Evolutionary conservation across 805 yeast genomes (phyloP).

Genomic region (Yarrowia sp.): DNA sequence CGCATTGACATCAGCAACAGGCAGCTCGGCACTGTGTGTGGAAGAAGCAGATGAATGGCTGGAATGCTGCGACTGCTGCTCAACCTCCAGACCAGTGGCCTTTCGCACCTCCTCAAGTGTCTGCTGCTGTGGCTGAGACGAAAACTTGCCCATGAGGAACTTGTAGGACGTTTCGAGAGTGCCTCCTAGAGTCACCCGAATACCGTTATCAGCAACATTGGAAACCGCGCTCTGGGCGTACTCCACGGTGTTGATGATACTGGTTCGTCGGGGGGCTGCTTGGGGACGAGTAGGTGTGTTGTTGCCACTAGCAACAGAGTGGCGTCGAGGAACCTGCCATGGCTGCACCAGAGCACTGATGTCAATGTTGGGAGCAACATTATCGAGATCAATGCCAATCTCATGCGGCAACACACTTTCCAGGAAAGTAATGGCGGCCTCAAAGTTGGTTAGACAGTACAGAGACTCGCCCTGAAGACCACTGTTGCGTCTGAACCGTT

Average conservation of each 20-base stretch:
- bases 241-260: slow-evolving; percentile 8
- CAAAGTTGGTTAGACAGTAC: slow-evolving; percentile 46
- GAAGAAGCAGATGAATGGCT: slow-evolving; percentile 32
- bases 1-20: slow-evolving; percentile 3
- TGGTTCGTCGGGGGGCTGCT: background rate
- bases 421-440: slow-evolving; percentile 44
- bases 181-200: slow-evolving; percentile 35
- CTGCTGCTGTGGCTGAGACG: slow-evolving; percentile 26
- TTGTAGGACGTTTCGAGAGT: slow-evolving; percentile 40
- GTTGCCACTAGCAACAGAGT: background rate
- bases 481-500: slow-evolving; percentile 41
- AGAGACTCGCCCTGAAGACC: slow-evolving; percentile 41
- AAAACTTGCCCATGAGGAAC: slow-evolving; percentile 35
- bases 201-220: slow-evolving; percentile 25
- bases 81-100: slow-evolving; percentile 24
- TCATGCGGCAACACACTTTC: slow-evolving; percentile 39
- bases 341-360: slow-evolving; percentile 29
- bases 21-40: slow-evolving; percentile 33
- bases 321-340: slow-evolving; percentile 22
- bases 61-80: slow-evolving; percentile 27
- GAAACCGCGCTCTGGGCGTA: slow-evolving; percentile 2
- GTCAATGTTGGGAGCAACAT: slow-evolving; percentile 30
- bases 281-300: background rate
- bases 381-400: slow-evolving; percentile 36
- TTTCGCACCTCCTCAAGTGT: slow-evolving; percentile 12